Percentiles rank a stretch among this genome's conserved stretches.
These are phyloP conservation scores for Taphrina wiesneri DNA, from an alignment of 1,139 yeast genomes.

Conservation along the genomic window DNA sequence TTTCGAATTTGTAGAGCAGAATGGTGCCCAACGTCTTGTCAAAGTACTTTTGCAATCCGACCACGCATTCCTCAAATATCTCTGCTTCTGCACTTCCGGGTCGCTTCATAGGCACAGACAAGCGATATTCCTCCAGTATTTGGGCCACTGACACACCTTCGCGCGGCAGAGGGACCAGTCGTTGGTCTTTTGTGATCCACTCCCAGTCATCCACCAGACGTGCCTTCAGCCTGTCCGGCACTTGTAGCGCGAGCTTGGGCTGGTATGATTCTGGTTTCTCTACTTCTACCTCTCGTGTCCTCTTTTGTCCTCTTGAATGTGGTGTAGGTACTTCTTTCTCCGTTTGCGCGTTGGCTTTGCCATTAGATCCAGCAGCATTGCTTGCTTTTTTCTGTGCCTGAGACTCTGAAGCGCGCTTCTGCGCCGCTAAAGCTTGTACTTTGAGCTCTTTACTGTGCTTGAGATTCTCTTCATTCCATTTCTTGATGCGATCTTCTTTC, in stretches of 20 bases:
- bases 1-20: constrained; percentile 77
- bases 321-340: constrained; percentile 17
- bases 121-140: constrained; percentile 40
- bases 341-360: constrained; percentile 19
- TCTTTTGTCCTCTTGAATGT: constrained; percentile 29
- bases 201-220: constrained; percentile 93
- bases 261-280: constrained; percentile 48
- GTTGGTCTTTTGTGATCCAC: constrained; percentile 73
- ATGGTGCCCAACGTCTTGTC: constrained; percentile 71
- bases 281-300: constrained; percentile 31
- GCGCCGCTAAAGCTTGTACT: constrained; percentile 51
- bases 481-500: constrained; percentile 63
- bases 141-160: constrained; percentile 41
- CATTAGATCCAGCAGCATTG: constrained; percentile 12
- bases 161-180: constrained; percentile 40
- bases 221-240: constrained; percentile 68
- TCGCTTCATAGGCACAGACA: constrained; percentile 36
- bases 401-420: constrained; percentile 37
- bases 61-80: constrained; percentile 64
- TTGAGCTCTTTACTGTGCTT: constrained; percentile 64
- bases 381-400: constrained; percentile 31
- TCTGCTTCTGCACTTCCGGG: constrained; percentile 53
- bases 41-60: constrained; percentile 75
- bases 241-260: constrained; percentile 57
- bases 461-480: constrained; percentile 67